These are phyloP conservation scores for Diaporthe capsici DNA, from an alignment of 2,329 filamentous ascomycete species.

Conservation along the genomic window DNA sequence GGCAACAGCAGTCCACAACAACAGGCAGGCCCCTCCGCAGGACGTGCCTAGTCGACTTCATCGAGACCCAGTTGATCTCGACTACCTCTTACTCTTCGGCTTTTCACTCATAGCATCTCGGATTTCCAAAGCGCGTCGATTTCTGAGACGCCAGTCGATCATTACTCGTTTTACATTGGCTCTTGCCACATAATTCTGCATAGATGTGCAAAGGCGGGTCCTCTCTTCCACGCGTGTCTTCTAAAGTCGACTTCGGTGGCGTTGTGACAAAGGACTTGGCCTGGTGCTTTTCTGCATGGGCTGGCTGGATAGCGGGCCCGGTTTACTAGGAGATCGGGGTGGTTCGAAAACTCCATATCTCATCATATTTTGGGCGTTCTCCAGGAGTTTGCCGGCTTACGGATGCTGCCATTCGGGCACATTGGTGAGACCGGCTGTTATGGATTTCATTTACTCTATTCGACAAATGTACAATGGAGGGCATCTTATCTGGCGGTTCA, in stretches of 20 bases:
- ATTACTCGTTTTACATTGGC: slow-evolving; percentile 31
- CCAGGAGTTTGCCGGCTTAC: slow-evolving; percentile 31
- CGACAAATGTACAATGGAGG: slow-evolving; percentile 38
- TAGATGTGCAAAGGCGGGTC: slow-evolving; percentile 29
- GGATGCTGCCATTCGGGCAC: slow-evolving; percentile 24
- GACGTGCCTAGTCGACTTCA: slow-evolving; percentile 29
- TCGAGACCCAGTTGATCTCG: not conserved
- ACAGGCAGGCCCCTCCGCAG: slow-evolving; percentile 29
- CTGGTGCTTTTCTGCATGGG: slow-evolving; percentile 34
- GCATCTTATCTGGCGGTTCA: slow-evolving; percentile 33
- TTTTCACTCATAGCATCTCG: slow-evolving; percentile 20
- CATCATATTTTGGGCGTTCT: slow-evolving; percentile 35
- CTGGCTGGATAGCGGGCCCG: slow-evolving; percentile 39
- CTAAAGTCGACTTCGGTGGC: slow-evolving; percentile 36
- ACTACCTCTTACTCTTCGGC: slow-evolving; percentile 5
- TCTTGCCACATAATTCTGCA: slow-evolving; percentile 38
- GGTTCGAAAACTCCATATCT: slow-evolving; percentile 17
- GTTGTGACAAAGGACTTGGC: slow-evolving; percentile 32
- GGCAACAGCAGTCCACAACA: slow-evolving; percentile 34
- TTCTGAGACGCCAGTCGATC: slow-evolving; percentile 25
- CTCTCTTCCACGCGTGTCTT: slow-evolving; percentile 34
- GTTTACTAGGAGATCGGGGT: slow-evolving; percentile 24
- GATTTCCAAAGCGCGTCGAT: slow-evolving; percentile 20
- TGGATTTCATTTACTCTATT: slow-evolving; percentile 37
- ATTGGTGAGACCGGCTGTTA: slow-evolving; percentile 27